Percentiles rank a stretch among this genome's conserved stretches.
These are phyloP conservation scores for Teunomyces lycoperdinae DNA, from an alignment of 805 yeast species.

Conservation along the genomic window DNA sequence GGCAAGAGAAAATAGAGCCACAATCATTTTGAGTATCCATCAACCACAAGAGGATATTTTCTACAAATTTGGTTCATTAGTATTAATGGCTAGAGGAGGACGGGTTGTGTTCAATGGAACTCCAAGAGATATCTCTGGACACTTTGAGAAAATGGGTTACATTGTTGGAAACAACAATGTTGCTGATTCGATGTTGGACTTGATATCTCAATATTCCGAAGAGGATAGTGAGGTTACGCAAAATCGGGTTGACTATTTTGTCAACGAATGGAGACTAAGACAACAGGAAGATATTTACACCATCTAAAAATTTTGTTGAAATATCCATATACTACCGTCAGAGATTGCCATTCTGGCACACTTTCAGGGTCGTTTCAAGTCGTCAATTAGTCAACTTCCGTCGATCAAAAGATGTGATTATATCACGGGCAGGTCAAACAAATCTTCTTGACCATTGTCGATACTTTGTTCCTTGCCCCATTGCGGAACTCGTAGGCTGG, in stretches of 20 bases:
- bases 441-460: conserved; percentile 16
- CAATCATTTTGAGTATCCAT: conserved; percentile 23
- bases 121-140: conserved; percentile 5
- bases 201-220: conserved; percentile 44
- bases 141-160: conserved; percentile 13
- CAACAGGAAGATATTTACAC: background rate
- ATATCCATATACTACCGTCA: background rate
- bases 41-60: conserved; percentile 26
- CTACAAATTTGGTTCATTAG: conserved; percentile 16
- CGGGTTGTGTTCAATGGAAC: conserved; percentile 21
- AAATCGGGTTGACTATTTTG: conserved; percentile 22
- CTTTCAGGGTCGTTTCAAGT: conserved; percentile 13
- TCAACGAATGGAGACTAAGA: conserved; percentile 23
- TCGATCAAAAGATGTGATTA: conserved; percentile 18
- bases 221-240: conserved; percentile 23
- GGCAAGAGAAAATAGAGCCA: conserved; percentile 17
- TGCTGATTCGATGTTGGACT: conserved; percentile 21
- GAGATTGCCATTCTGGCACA: conserved; percentile 3
- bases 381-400: conserved; percentile 18
- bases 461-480: conserved; percentile 24
- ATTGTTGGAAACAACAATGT: conserved; percentile 13
- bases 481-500: conserved; percentile 17
- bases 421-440: conserved; percentile 18
- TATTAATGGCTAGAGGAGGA: conserved; percentile 24
- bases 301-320: background rate